Conservation (phyloP, 768 basidiomycete genomes). For the Mycena crocata region DNA sequence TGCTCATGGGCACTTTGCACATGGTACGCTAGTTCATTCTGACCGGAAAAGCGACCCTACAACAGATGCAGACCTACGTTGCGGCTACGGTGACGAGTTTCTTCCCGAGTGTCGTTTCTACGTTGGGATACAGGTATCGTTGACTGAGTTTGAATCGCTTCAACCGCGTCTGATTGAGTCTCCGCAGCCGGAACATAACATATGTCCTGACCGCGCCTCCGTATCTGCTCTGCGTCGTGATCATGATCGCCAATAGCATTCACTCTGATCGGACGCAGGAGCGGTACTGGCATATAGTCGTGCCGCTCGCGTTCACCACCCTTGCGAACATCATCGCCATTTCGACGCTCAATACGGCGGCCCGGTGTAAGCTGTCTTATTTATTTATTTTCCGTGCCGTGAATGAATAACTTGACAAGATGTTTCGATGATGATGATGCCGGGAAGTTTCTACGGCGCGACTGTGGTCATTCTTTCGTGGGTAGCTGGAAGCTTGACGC, state of each 20-base stretch:
- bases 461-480: slow-evolving; percentile 32
- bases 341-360: slow-evolving; percentile 28
- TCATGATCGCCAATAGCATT: slow-evolving; percentile 25
- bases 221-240: slow-evolving; percentile 29
- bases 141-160: background rate
- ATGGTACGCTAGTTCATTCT: slow-evolving; percentile 29
- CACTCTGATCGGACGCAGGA: slow-evolving; percentile 32
- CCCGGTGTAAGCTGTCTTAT: slow-evolving; percentile 21
- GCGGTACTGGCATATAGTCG: slow-evolving; percentile 30
- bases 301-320: slow-evolving; percentile 25
- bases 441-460: slow-evolving; percentile 24
- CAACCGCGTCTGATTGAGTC: background rate
- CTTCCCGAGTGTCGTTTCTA: slow-evolving; percentile 30
- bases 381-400: background rate
- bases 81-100: slow-evolving; percentile 30
- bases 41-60: too few relatives aligned
- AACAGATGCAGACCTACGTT: slow-evolving; percentile 23
- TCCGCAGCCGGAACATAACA: slow-evolving; percentile 27
- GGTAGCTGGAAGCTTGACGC: slow-evolving; percentile 27
- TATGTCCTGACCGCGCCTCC: slow-evolving; percentile 30
- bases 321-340: slow-evolving; percentile 29
- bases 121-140: slow-evolving; percentile 26
- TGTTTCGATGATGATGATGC: slow-evolving; percentile 33
- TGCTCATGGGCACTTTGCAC: slow-evolving; percentile 37
- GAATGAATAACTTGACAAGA: background rate